A percentile compares a stretch with the other conserved stretches of the same genome.
Conservation (phyloP, 2,329 filamentous ascomycete genomes). For the Malbranchea cinnamomea region DNA sequence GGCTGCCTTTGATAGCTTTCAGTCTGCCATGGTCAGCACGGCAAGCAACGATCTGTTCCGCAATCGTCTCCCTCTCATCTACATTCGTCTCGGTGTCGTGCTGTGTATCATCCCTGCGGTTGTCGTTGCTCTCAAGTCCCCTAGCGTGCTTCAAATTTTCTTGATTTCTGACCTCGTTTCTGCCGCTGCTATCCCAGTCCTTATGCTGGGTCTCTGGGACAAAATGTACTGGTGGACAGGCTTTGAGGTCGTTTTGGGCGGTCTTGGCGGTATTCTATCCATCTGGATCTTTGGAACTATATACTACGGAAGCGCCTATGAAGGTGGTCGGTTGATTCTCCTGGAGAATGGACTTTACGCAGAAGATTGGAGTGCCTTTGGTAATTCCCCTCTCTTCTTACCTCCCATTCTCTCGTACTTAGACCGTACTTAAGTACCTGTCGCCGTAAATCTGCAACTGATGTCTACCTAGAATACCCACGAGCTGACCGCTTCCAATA, state of each 20-base stretch:
- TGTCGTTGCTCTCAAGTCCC: constrained; percentile 12
- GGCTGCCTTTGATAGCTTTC: constrained; percentile 65
- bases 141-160: constrained; percentile 13
- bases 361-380: constrained; percentile 68
- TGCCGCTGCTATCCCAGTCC: constrained; percentile 57
- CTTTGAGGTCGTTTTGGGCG: constrained; percentile 65
- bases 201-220: constrained; percentile 57
- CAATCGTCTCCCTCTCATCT: constrained; percentile 63
- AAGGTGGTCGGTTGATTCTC: constrained; percentile 54
- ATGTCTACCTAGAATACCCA: neutral
- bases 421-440: neutral
- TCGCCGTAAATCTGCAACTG: neutral
- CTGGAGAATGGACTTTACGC: constrained; percentile 60
- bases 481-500: neutral
- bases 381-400: constrained; percentile 18
- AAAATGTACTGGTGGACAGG: constrained; percentile 58
- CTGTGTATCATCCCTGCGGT: constrained; percentile 60
- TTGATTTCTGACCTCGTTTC: constrained; percentile 43
- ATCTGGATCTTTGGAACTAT: constrained; percentile 70
- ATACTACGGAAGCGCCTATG: constrained; percentile 54
- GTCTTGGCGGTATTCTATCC: constrained; percentile 60
- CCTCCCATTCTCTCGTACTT: neutral
- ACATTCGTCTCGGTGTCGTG: constrained; percentile 54
- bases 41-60: constrained; percentile 74
- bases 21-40: constrained; percentile 73